Conservation (phyloP, 108 stramenopile species). For the Fistulifera solaris region DNA sequence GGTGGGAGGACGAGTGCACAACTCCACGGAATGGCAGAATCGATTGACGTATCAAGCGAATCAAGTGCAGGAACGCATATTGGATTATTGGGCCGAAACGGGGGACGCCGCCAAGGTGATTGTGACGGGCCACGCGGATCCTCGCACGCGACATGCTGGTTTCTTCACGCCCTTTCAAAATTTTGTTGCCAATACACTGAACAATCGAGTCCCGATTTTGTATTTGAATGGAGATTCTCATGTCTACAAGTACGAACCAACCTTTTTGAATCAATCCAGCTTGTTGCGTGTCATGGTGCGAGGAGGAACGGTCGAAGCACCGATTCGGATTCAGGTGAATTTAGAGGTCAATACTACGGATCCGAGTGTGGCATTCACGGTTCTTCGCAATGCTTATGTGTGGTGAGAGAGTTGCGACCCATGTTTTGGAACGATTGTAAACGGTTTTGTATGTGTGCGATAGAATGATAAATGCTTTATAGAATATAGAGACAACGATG, state of each 20-base stretch:
- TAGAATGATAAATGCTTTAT: no score
- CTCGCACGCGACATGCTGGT: slow-evolving; percentile 5
- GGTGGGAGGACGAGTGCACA: slow-evolving; percentile 18
- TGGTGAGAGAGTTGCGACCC: no score
- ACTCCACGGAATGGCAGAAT: slow-evolving; percentile 16
- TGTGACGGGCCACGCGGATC: slow-evolving; percentile 23
- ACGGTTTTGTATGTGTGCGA: background rate
- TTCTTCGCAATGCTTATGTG: no score
- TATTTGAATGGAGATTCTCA: slow-evolving; percentile 30
- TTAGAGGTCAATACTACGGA: no score
- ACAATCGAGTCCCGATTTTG: slow-evolving; percentile 15
- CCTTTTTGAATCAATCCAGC: slow-evolving; percentile 8
- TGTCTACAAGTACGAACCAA: slow-evolving; percentile 13
- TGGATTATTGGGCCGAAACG: slow-evolving; percentile 13
- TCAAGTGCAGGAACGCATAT: slow-evolving; percentile 13
- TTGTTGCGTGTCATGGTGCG: slow-evolving; percentile 17
- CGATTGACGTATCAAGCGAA: slow-evolving; percentile 12
- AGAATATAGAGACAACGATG: no score
- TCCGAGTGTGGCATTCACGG: no score
- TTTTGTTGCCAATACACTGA: slow-evolving; percentile 13
- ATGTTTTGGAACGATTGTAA: background rate
- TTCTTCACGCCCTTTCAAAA: slow-evolving; percentile 18
- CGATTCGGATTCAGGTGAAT: slow-evolving; percentile 13
- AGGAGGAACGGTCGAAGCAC: slow-evolving; percentile 23
- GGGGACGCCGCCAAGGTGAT: slow-evolving; percentile 8